These are phyloP conservation scores for Marasmius sp. DNA, from an alignment of 1,284 basidiomycete species.

Conservation along the genomic window DNA sequence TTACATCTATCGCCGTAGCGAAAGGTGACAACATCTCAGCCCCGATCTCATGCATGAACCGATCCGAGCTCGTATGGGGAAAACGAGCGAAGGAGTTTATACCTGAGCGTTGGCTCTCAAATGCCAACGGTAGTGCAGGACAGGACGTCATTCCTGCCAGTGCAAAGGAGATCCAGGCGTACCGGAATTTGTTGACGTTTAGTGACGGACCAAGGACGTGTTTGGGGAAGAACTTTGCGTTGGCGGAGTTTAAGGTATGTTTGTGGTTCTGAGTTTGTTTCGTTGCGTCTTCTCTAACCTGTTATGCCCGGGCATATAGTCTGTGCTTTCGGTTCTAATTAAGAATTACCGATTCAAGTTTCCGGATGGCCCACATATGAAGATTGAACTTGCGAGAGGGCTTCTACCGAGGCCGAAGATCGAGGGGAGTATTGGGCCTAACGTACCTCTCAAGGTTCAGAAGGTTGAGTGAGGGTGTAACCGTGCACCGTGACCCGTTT, in stretches of 20 bases:
- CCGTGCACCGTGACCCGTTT: too few species aligned
- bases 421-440: conserved; percentile 37
- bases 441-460: conserved; percentile 39
- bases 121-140: background rate
- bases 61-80: conserved; percentile 39
- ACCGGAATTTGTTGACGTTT: conserved; percentile 47
- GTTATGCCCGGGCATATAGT: conserved; percentile 26
- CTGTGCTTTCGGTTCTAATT: conserved; percentile 43
- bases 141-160: background rate
- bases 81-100: conserved; percentile 35
- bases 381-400: conserved; percentile 32
- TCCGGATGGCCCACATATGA: conserved; percentile 36
- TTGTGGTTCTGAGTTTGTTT: conserved; percentile 11
- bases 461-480: background rate
- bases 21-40: conserved; percentile 36
- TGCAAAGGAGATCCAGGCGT: conserved; percentile 38
- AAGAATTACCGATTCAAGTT: conserved; percentile 45
- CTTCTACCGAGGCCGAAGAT: conserved; percentile 44
- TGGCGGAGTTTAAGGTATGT: conserved; percentile 49
- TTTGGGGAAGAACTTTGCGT: conserved; percentile 42
- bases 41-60: conserved; percentile 35
- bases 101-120: conserved; percentile 38
- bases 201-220: conserved; percentile 48
- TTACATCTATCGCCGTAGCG: conserved; percentile 33
- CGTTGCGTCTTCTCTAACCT: conserved; percentile 9